Conservation (phyloP, 257 asterid species). For the Rhazya stricta region DNA sequence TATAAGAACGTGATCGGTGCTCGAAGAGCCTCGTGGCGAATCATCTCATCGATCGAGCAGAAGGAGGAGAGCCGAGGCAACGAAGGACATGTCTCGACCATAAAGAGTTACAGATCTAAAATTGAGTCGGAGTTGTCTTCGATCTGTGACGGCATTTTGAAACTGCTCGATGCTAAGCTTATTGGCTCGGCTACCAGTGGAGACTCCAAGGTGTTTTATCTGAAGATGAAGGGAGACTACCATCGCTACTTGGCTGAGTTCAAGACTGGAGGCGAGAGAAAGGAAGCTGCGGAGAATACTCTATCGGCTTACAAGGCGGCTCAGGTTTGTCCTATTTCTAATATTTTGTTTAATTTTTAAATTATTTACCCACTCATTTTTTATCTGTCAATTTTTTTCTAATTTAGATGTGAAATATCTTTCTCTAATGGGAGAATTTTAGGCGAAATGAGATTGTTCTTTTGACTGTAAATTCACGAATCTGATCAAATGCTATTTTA, state of each 20-base stretch:
- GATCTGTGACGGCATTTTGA: slow-evolving; percentile 74
- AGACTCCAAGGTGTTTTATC: slow-evolving; percentile 78
- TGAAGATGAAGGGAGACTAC: slow-evolving; percentile 93
- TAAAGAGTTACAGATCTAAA: slow-evolving; percentile 74
- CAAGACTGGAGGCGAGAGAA: slow-evolving; percentile 61
- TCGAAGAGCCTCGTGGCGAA: slow-evolving; percentile 72
- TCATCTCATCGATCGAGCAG: slow-evolving; percentile 77
- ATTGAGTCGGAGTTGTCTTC: slow-evolving; percentile 64
- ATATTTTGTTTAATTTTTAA: background rate
- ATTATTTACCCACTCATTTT: background rate
- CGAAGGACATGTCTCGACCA: slow-evolving; percentile 66
- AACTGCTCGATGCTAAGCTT: slow-evolving; percentile 67
- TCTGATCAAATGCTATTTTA: background rate
- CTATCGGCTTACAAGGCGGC: slow-evolving; percentile 83
- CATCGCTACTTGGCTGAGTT: slow-evolving; percentile 85
- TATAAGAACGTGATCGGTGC: slow-evolving; percentile 87
- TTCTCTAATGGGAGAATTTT: background rate
- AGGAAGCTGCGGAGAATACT: slow-evolving; percentile 88
- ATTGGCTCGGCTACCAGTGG: slow-evolving; percentile 57
- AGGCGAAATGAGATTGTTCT: background rate
- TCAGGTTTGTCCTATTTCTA: slow-evolving; percentile 44
- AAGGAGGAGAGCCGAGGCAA: slow-evolving; percentile 85
- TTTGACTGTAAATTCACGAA: background rate
- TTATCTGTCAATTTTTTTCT: background rate
- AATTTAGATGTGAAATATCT: background rate